Conservation (phyloP, 106 monocot species). For the Dendrobium officinale region DNA sequence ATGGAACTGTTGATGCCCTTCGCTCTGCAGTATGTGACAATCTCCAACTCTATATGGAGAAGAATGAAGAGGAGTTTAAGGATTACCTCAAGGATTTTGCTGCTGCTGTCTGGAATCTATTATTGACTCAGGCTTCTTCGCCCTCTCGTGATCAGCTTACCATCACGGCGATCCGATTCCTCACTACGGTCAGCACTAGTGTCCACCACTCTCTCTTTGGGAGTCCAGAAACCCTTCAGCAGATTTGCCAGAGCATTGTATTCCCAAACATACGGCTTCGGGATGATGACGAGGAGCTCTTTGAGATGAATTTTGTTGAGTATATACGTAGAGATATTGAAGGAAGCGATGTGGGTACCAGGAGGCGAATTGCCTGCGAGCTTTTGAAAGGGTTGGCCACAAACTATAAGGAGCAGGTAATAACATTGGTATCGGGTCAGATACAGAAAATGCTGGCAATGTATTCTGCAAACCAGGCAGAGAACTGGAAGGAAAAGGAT, state of each 20-base stretch:
- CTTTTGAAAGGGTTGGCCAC: conserved; percentile 71
- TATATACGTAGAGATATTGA: conserved; percentile 91
- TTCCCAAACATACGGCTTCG: conserved; percentile 72
- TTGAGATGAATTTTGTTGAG: conserved; percentile 82
- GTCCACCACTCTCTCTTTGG: conserved; percentile 84
- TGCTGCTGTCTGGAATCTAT: conserved; percentile 64
- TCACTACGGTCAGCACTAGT: conserved; percentile 89
- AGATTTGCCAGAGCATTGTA: conserved; percentile 79
- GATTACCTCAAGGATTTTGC: conserved; percentile 73
- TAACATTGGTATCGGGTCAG: conserved; percentile 50
- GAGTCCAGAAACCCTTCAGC: conserved; percentile 43
- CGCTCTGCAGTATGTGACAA: conserved; percentile 85
- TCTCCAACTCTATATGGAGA: conserved; percentile 95
- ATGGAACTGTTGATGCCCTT: conserved; percentile 60
- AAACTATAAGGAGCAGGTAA: conserved; percentile 82
- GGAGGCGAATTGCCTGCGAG: conserved; percentile 84
- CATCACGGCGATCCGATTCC: conserved; percentile 75
- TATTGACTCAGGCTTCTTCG: conserved; percentile 34
- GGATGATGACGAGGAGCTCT: conserved; percentile 92
- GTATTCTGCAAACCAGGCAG: conserved; percentile 48
- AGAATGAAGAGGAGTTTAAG: conserved; percentile 92
- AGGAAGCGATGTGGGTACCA: conserved; percentile 84
- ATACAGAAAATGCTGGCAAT: conserved; percentile 65
- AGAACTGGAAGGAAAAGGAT: conserved; percentile 97
- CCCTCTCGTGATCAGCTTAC: conserved; percentile 62